phyloP scores from a whole-genome alignment of 441 rosid species.

The Corymbia calophylla region DNA sequence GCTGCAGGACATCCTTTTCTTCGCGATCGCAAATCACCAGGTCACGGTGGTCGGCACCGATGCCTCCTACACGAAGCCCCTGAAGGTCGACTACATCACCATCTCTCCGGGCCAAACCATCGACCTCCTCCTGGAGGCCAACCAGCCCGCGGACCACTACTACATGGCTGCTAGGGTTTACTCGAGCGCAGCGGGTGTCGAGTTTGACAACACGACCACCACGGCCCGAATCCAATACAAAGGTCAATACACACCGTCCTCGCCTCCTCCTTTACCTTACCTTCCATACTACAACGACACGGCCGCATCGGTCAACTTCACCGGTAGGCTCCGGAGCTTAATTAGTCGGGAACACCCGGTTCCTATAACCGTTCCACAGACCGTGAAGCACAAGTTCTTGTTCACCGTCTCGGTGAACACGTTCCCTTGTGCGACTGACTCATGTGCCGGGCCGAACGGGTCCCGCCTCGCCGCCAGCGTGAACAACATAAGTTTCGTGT shows the following conservation, averaged over 20 bases:
- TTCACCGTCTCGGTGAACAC: not conserved
- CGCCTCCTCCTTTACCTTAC: constrained; percentile 18
- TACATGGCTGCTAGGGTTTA: constrained; percentile 35
- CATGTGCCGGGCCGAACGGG: not conserved
- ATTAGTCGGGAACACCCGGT: not conserved
- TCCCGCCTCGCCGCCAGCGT: not conserved
- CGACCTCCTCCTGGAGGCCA: constrained; percentile 26
- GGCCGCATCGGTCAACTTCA: not conserved
- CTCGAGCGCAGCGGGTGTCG: constrained; percentile 1
- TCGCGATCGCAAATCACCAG: constrained; percentile 16
- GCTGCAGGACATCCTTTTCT: constrained; percentile 20
- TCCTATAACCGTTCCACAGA: not conserved
- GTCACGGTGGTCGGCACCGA: constrained; percentile 35
- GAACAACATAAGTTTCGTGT: not conserved
- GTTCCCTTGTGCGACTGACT: not conserved
- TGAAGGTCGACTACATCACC: constrained; percentile 6
- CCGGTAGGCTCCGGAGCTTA: not conserved
- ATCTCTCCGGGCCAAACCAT: constrained; percentile 41
- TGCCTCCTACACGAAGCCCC: constrained; percentile 25
- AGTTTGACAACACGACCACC: constrained; percentile 26
- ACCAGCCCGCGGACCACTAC: constrained; percentile 22
- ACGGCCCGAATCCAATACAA: constrained; percentile 36
- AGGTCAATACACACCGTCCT: constrained; percentile 12
- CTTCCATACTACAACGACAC: constrained; percentile 4
- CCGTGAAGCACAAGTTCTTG: not conserved